Evolutionary conservation across 768 basidiomycete genomes (phyloP), one percentile per base, ranked within the genome.

Genomic region (Rhizopogon vinicolor): DNA sequence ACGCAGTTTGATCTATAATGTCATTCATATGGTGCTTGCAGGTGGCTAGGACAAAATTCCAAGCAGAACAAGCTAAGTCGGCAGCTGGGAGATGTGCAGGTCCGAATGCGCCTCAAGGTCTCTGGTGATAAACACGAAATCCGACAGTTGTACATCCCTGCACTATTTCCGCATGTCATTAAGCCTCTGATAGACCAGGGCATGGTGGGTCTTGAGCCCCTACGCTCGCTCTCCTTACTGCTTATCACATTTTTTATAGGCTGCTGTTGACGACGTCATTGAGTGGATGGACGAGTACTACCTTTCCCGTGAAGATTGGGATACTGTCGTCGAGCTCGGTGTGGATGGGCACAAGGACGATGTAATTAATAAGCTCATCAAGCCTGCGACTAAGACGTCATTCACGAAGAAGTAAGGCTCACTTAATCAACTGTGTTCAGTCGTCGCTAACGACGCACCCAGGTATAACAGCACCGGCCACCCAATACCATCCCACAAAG

Each of bases 11-110:
- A 25, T 25, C 43, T 44, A 19, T n/a, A 51, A 56, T 37, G 41
- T 51, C 45, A 52, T 7, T 44, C 10, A 40, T 14, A 52, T 52
- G 9, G 14, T 16, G 41, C 59, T 25, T 41, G 3, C 62, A 98
- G 95, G 65, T 99, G 93, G 93, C 85, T 99, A 12, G 96, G 96
- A 8, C 93, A 98, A 66, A 98, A 98, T 70, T 98, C 97, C 55
- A 96, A 95, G 65, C 88, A 91, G 68, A 78, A 65, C 60, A 97
- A 96, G 63, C 80, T 98, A 0, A 76, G 67, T 53, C 81, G 95
- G 39, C 86, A 89, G 59, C 77, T 99, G 16, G 81, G 81, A 39
- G 97, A 99, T 57, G 85, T 98, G 9, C 96, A 98, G 69, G 89
- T 93, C 43, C 87, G 89, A 48, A 97, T 98, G 97, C 86, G 96